These are phyloP conservation scores for Persicaria maculosa DNA, from an alignment of 148 eudicot genomes.

Conservation along the genomic window DNA sequence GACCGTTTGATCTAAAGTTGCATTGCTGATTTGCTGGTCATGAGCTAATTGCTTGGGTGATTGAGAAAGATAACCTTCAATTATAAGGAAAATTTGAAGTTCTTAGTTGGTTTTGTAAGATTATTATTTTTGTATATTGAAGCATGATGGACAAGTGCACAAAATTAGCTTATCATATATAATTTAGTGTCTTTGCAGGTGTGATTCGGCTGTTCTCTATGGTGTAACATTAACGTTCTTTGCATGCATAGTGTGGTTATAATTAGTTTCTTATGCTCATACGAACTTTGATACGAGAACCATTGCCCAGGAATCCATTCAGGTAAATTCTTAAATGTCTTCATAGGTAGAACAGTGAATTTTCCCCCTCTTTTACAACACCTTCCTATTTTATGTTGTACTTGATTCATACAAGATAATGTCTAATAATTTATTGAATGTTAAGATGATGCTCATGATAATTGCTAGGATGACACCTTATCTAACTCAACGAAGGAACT, in stretches of 20 bases:
- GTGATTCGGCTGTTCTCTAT: slow-evolving; percentile 78
- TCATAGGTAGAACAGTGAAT: background rate
- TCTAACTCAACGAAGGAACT: slow-evolving; percentile 30
- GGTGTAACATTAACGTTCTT: slow-evolving; percentile 76
- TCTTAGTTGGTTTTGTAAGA: background rate
- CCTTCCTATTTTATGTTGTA: background rate
- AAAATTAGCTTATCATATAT: slow-evolving; percentile 14
- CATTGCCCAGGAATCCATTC: slow-evolving; percentile 40
- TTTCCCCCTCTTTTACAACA: background rate
- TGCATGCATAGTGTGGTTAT: slow-evolving; percentile 84
- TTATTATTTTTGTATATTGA: background rate
- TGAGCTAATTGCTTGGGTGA: background rate
- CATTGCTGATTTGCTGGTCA: background rate
- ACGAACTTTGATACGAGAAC: slow-evolving; percentile 78
- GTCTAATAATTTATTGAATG: background rate
- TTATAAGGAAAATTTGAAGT: background rate
- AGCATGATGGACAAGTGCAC: background rate
- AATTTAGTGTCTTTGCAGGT: slow-evolving; percentile 44
- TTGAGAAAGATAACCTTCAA: background rate
- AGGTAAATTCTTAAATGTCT: slow-evolving; percentile 32
- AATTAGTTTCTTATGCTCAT: slow-evolving; percentile 90
- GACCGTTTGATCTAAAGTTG: background rate
- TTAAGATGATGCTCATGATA: slow-evolving; percentile 9
- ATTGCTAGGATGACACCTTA: slow-evolving; percentile 38
- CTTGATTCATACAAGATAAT: background rate